Conservation (phyloP, 495 filamentous ascomycete genomes). For the Lindgomyces ingoldianus region DNA sequence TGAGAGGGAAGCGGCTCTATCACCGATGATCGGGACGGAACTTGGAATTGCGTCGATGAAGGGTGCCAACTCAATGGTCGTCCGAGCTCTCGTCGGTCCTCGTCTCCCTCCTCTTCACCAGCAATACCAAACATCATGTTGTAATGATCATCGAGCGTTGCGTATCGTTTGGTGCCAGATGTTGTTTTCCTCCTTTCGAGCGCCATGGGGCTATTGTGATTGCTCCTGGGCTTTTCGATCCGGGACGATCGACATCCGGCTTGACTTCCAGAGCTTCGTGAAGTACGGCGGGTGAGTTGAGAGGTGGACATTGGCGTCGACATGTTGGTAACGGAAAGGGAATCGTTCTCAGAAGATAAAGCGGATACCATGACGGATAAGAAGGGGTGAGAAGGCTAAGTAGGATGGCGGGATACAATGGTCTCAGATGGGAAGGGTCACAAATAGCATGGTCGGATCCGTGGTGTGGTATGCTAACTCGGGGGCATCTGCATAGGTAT, state of each 20-base stretch:
- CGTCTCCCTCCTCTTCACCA: slow-evolving; percentile 16
- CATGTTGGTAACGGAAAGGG: slow-evolving; percentile 18
- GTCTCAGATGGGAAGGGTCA: slow-evolving; percentile 8
- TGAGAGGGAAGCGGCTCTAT: slow-evolving; percentile 2
- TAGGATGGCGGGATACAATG: not conserved
- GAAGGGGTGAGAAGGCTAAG: slow-evolving; percentile 4
- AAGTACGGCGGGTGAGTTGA: slow-evolving; percentile 28
- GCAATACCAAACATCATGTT: slow-evolving; percentile 38
- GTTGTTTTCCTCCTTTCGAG: slow-evolving; percentile 37
- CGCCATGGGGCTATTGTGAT: slow-evolving; percentile 33
- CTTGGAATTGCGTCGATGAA: slow-evolving; percentile 30
- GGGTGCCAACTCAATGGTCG: slow-evolving; percentile 39
- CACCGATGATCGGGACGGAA: slow-evolving; percentile 12
- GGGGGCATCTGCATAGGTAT: slow-evolving; percentile 37
- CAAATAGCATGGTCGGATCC: slow-evolving; percentile 10
- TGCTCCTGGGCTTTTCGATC: slow-evolving; percentile 37
- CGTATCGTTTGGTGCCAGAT: slow-evolving; percentile 30
- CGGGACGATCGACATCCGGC: slow-evolving; percentile 22
- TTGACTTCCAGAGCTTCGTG: slow-evolving; percentile 30
- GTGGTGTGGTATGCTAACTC: slow-evolving; percentile 6
- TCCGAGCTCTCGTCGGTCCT: slow-evolving; percentile 7
- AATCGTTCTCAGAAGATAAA: slow-evolving; percentile 16
- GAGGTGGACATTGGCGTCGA: slow-evolving; percentile 25
- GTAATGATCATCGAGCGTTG: slow-evolving; percentile 38
- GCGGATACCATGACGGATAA: slow-evolving; percentile 23